Evolutionary conservation across 208 protist genomes (phyloP).

Genomic region (Acanthamoeba sp.): DNA sequence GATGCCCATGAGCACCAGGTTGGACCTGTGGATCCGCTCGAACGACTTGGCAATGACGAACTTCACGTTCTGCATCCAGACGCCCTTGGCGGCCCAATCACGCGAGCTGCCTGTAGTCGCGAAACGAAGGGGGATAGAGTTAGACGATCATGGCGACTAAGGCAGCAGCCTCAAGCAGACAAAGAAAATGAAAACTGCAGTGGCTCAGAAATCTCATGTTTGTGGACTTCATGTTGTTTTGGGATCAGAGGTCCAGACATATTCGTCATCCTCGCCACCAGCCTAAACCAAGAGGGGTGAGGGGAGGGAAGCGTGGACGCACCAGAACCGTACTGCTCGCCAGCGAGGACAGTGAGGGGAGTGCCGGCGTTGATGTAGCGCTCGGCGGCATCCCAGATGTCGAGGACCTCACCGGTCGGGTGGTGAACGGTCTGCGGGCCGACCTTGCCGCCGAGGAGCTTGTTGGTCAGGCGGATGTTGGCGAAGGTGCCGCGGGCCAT

Average conservation of each 20-base stretch:
- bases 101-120: slow-evolving; percentile 88
- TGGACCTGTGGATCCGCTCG: slow-evolving; percentile 95
- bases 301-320: too few species aligned
- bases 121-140: not conserved
- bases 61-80: slow-evolving; percentile 94
- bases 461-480: too few species aligned
- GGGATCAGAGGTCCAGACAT: slow-evolving; percentile 48
- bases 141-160: not conserved
- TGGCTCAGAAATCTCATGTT: slow-evolving; percentile 56
- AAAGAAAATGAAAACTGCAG: not conserved
- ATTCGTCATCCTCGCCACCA: slow-evolving; percentile 3
- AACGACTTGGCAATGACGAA: slow-evolving; percentile 83
- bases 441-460: too few species aligned
- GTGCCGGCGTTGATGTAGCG: too few species aligned
- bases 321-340: too few species aligned
- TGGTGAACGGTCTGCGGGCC: too few species aligned
- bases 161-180: not conserved
- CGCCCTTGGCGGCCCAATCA: slow-evolving; percentile 97
- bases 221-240: slow-evolving; percentile 10
- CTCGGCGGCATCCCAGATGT: too few species aligned
- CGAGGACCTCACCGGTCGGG: too few species aligned
- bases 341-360: too few species aligned
- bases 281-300: too few species aligned
- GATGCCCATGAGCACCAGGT: slow-evolving; percentile 97
- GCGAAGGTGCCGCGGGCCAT: too few species aligned